phyloP scores from a whole-genome alignment of 306 rosid species.

The Lupinus albus region DNA sequence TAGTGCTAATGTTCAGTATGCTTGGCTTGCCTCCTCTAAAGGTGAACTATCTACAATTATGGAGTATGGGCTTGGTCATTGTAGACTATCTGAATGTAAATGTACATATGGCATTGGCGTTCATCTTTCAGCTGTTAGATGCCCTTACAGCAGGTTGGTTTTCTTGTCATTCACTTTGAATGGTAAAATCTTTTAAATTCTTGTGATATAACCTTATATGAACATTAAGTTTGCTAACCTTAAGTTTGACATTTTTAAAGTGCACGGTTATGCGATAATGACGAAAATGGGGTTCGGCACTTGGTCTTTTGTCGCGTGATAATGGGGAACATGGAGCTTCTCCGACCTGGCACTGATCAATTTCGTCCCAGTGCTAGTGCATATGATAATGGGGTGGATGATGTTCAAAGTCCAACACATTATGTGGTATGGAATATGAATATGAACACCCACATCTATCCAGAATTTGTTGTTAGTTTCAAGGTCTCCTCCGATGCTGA shows the following conservation, averaged over 20 bases:
- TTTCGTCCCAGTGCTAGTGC: constrained; percentile 58
- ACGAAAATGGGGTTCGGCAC: constrained; percentile 59
- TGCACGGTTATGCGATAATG: constrained; percentile 64
- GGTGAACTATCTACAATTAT: constrained; percentile 58
- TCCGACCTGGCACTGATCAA: constrained; percentile 58
- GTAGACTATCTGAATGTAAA: constrained; percentile 52
- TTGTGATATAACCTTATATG: background rate
- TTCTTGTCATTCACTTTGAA: constrained; percentile 10
- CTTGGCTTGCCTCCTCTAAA: constrained; percentile 78
- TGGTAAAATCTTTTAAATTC: background rate
- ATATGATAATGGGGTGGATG: constrained; percentile 76
- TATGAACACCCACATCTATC: constrained; percentile 66
- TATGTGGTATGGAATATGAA: constrained; percentile 69
- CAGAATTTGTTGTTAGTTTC: constrained; percentile 72
- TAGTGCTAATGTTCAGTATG: constrained; percentile 72
- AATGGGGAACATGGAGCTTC: constrained; percentile 66
- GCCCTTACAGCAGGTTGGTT: constrained; percentile 59
- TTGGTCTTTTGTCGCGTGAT: constrained; percentile 69
- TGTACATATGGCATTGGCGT: constrained; percentile 66
- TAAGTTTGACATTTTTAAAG: constrained; percentile 46
- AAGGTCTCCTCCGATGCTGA: constrained; percentile 49
- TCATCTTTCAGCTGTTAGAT: constrained; percentile 64
- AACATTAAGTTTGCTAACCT: background rate
- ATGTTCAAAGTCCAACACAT: constrained; percentile 52
- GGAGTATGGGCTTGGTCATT: constrained; percentile 72